Conservation (phyloP, 192 early-diverging fungal genomes). For the Lunasporangiospora selenospora region DNA sequence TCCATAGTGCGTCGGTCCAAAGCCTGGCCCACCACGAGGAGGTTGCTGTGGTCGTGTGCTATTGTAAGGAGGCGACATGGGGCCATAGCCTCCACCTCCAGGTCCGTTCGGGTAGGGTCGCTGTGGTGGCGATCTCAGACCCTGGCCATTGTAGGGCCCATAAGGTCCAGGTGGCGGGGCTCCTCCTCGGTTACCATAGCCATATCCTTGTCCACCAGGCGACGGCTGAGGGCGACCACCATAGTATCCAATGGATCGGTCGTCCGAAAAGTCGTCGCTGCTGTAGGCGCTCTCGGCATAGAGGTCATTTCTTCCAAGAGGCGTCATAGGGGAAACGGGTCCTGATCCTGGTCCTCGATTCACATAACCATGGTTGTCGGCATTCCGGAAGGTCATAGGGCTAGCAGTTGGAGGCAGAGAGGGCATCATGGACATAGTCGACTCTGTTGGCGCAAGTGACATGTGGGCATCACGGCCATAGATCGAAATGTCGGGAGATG, state of each 20-base stretch:
- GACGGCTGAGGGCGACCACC: no score
- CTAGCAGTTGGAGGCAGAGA: constrained; percentile 10
- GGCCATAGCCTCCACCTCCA: no score
- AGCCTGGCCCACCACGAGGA: background rate
- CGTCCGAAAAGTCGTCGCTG: constrained; percentile 20
- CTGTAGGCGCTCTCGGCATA: constrained; percentile 42
- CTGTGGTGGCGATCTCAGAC: no score
- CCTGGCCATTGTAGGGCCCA: no score
- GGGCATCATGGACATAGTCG: constrained; percentile 34
- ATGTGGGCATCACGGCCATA: no score
- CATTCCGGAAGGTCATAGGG: background rate
- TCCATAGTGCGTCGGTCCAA: no score
- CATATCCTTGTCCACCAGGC: no score
- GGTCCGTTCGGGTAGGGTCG: no score
- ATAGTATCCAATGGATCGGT: constrained; percentile 14
- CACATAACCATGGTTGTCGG: no score
- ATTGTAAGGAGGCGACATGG: constrained; percentile 8
- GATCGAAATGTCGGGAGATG: background rate
- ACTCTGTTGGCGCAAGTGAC: constrained; percentile 23
- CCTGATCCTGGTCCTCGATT: constrained; percentile 2
- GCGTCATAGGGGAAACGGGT: background rate
- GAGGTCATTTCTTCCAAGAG: constrained; percentile 6
- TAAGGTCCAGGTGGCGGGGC: no score
- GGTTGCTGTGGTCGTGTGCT: constrained; percentile 18
- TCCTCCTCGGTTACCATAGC: no score